Evolutionary conservation across 2,329 filamentous ascomycete genomes (phyloP).

Genomic region (Penicillium rolfsii): DNA sequence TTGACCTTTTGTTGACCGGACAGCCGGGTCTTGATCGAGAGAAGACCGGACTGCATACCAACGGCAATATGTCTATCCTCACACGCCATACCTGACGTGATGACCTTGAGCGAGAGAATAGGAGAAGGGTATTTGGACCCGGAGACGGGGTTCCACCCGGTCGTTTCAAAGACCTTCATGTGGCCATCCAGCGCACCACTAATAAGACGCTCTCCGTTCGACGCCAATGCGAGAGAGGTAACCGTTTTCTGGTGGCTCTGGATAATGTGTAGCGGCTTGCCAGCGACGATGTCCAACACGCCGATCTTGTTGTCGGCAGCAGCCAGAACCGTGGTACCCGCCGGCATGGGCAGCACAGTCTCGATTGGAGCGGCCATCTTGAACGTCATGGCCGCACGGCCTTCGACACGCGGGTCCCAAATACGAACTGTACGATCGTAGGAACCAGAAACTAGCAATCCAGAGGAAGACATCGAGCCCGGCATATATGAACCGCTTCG

Average conservation of each 20-base stretch:
- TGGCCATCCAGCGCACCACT: slow-evolving; percentile 92
- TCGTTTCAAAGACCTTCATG: slow-evolving; percentile 95
- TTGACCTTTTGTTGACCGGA: slow-evolving; percentile 78
- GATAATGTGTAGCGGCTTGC: slow-evolving; percentile 81
- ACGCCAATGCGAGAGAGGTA: slow-evolving; percentile 80
- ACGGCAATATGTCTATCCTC: slow-evolving; percentile 94
- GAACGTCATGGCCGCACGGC: slow-evolving; percentile 81
- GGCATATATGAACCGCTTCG: slow-evolving; percentile 86
- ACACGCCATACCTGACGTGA: slow-evolving; percentile 66
- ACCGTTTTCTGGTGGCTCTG: slow-evolving; percentile 98
- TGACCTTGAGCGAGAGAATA: slow-evolving; percentile 79
- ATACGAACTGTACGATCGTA: slow-evolving; percentile 93
- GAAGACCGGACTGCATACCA: slow-evolving; percentile 90
- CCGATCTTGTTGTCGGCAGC: slow-evolving; percentile 84
- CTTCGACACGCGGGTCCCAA: slow-evolving; percentile 82
- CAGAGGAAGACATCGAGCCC: slow-evolving; percentile 60
- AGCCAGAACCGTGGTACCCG: slow-evolving; percentile 82
- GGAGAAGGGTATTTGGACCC: slow-evolving; percentile 92
- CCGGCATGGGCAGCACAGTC: slow-evolving; percentile 81
- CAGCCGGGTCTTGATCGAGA: slow-evolving; percentile 86
- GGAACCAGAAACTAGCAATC: slow-evolving; percentile 83
- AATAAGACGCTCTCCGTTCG: slow-evolving; percentile 77
- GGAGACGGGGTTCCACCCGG: slow-evolving; percentile 93
- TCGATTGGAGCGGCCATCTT: slow-evolving; percentile 91
- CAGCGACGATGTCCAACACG: slow-evolving; percentile 89